These are phyloP conservation scores for Elsinoe necatrix DNA, from an alignment of 2,329 filamentous ascomycete genomes.

Conservation along the genomic window DNA sequence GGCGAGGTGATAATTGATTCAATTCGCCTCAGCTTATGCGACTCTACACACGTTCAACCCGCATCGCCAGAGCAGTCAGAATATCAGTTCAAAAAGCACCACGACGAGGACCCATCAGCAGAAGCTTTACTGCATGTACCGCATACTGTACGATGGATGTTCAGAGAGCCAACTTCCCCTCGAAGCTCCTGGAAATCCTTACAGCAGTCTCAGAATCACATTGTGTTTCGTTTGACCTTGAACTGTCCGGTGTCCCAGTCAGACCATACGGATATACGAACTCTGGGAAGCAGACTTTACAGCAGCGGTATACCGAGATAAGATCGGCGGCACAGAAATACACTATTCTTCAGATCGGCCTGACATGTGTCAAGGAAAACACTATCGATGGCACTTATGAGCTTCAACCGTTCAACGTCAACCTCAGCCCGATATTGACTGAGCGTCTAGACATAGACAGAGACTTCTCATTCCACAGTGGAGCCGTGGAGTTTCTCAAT, in stretches of 20 bases:
- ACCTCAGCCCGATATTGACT: constrained; percentile 48
- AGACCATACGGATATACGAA: constrained; percentile 31
- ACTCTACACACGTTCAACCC: not conserved
- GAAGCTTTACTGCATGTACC: not conserved
- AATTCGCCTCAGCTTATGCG: not conserved
- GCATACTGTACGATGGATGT: constrained; percentile 47
- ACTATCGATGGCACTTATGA: constrained; percentile 46
- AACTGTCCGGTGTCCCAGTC: constrained; percentile 55
- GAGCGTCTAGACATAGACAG: constrained; percentile 50
- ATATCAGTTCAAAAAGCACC: not conserved
- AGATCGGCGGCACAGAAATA: constrained; percentile 54
- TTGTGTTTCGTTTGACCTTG: constrained; percentile 58
- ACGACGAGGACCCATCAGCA: not conserved
- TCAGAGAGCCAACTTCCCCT: constrained; percentile 41
- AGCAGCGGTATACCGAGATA: constrained; percentile 53
- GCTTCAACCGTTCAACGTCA: constrained; percentile 57
- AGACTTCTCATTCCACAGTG: constrained; percentile 51
- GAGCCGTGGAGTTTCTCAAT: constrained; percentile 54
- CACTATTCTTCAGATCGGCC: constrained; percentile 57
- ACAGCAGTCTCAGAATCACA: constrained; percentile 49
- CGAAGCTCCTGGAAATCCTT: constrained; percentile 48
- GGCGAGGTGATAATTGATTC: not conserved
- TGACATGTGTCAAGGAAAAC: constrained; percentile 57
- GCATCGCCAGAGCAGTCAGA: not conserved
- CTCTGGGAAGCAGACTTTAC: constrained; percentile 43